Evolutionary conservation across 176 grass and related monocot species (phyloP), one percentile per base, ranked within the genome.

Genomic region (Oryza punctata): DNA sequence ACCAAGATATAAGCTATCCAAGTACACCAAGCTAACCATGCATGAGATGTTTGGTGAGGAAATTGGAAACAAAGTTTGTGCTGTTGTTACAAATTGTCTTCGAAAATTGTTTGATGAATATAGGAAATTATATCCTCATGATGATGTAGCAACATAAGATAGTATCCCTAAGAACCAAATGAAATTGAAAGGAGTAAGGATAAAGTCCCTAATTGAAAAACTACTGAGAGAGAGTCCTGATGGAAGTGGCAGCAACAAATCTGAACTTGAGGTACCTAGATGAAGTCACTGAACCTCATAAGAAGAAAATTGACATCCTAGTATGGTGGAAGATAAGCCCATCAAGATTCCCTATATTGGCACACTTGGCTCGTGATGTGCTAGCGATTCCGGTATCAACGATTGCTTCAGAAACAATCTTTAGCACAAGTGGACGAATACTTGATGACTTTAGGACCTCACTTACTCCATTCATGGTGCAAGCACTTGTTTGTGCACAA

Each of bases 1-100:
- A 12, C 77, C 77, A 46, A 79, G 61, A 27, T 79, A 67, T 19
- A 79, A 79, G 16, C 10, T 79, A 13, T 79, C 40, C 21, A 8
- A 66, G 14, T 81, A 69, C 21, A 81, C 46, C 4, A 81, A 54
- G 46, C 32, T 70, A 2, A 18, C 4, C 6, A 11, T 37, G 6
- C 21, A 41, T 2, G 67, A 70, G 35, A 81, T 70, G 1, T 81
- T 70, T 69, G 21, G 32, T 70, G 46, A 41, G 23, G 32, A 81
- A 33, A 57, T 0, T 8, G 47, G 78, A 1, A 10, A 18, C 0
- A 19, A 40, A 18, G 46, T 81, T 10, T 81, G 30, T 41, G 49
- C 4, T 52, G 33, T 13, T 81, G 10, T 38, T 43, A 81, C 10
- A 27, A 11, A 30, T 6, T 75, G 72, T 75, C 26, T 75, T 21